Evolutionary conservation across 495 filamentous ascomycete species (phyloP).

Genomic region (Xylaria scruposa): DNA sequence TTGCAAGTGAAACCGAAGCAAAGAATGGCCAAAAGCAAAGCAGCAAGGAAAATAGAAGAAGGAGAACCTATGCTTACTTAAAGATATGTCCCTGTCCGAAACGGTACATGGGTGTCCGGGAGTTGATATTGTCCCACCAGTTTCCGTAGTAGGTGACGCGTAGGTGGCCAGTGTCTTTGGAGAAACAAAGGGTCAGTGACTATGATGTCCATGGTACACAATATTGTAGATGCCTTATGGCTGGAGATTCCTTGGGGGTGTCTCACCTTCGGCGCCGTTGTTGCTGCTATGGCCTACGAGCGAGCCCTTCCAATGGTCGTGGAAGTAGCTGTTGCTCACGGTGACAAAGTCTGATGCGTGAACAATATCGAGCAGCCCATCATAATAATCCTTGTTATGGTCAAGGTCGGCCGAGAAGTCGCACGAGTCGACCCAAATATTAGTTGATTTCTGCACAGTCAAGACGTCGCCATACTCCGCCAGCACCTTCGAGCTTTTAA

Average conservation of each 20-base stretch:
- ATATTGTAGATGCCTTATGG: background rate
- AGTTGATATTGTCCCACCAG: slow-evolving; percentile 65
- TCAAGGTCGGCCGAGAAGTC: slow-evolving; percentile 65
- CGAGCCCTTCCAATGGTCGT: slow-evolving; percentile 72
- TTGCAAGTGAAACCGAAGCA: background rate
- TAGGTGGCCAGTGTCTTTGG: slow-evolving; percentile 60
- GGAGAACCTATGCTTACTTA: slow-evolving; percentile 33
- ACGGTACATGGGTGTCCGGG: slow-evolving; percentile 65
- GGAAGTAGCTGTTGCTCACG: slow-evolving; percentile 56
- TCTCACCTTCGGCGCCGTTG: slow-evolving; percentile 48
- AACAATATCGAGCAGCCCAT: slow-evolving; percentile 68
- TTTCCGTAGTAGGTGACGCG: slow-evolving; percentile 68
- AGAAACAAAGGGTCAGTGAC: slow-evolving; percentile 13
- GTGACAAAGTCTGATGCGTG: slow-evolving; percentile 62
- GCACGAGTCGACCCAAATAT: slow-evolving; percentile 74
- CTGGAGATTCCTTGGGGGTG: background rate
- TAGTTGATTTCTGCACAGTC: slow-evolving; percentile 60
- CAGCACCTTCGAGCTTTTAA: slow-evolving; percentile 65
- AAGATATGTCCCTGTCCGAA: slow-evolving; percentile 65
- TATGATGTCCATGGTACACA: too few relatives aligned
- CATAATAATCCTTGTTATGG: slow-evolving; percentile 70
- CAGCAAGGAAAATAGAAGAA: background rate
- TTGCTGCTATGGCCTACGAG: slow-evolving; percentile 67
- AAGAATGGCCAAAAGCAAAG: background rate
- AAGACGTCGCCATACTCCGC: slow-evolving; percentile 67